Conservation (phyloP, 768 basidiomycete genomes). For the Neoboletus magnificus region DNA sequence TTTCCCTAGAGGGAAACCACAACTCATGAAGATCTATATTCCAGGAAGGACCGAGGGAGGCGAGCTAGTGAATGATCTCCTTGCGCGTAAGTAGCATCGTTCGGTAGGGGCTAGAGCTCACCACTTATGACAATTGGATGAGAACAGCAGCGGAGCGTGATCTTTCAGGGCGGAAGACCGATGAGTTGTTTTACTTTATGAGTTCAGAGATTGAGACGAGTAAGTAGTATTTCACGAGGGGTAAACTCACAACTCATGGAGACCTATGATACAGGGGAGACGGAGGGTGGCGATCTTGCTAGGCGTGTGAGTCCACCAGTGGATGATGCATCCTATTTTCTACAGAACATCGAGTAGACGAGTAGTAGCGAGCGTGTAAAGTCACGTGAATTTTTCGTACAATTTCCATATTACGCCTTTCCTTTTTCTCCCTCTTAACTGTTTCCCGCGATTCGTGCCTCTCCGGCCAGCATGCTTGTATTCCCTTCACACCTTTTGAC, state of each 20-base stretch:
- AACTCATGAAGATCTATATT: background rate
- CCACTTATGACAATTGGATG: background rate
- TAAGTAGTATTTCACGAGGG: background rate
- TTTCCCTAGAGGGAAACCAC: background rate
- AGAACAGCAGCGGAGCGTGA: background rate
- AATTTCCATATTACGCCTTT: background rate
- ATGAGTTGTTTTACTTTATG: background rate
- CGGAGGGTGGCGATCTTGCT: background rate
- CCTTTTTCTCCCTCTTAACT: no score
- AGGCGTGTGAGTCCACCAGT: background rate
- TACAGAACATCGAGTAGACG: background rate
- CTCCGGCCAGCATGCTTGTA: background rate
- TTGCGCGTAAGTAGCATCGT: background rate
- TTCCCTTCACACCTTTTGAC: background rate
- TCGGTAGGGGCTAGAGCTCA: background rate
- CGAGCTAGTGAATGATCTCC: background rate
- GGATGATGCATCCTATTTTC: constrained; percentile 1
- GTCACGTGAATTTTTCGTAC: background rate
- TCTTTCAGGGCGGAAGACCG: background rate
- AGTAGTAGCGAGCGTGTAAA: background rate
- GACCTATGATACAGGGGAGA: background rate
- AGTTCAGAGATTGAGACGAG: background rate
- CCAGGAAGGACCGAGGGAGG: background rate
- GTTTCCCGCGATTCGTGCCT: background rate
- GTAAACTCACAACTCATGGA: background rate